Evolutionary conservation across 75 land plant species (phyloP).

Genomic region (Gnetum montanum): DNA sequence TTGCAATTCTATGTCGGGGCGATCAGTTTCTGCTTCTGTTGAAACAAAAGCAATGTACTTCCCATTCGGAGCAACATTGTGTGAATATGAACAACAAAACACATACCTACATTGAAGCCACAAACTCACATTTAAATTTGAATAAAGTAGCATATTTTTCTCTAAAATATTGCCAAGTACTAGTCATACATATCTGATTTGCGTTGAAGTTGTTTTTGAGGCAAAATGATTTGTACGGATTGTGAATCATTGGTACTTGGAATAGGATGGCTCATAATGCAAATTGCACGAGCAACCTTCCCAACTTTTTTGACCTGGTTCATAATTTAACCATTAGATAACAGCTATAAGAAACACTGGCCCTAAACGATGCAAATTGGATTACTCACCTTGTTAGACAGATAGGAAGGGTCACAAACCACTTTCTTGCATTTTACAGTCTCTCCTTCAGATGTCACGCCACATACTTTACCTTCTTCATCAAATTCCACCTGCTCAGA

Average conservation of each 20-base stretch:
- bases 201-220: constrained; percentile 83
- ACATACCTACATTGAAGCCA: constrained; percentile 46
- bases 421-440: constrained; percentile 44
- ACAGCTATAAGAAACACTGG: background rate
- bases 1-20: constrained; percentile 68
- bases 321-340: background rate
- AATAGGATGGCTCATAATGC: constrained; percentile 84
- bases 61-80: constrained; percentile 85
- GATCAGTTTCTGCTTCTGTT: constrained; percentile 67
- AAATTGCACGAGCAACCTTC: constrained; percentile 70
- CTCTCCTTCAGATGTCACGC: constrained; percentile 50
- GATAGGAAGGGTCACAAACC: constrained; percentile 49
- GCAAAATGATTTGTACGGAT: constrained; percentile 77
- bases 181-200: constrained; percentile 67
- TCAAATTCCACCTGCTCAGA: constrained; percentile 52
- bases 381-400: constrained; percentile 41
- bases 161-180: background rate
- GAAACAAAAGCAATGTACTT: constrained; percentile 87
- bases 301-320: constrained; percentile 61
- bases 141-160: background rate
- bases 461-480: constrained; percentile 42
- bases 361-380: too few relatives aligned
- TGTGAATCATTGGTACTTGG: constrained; percentile 73
- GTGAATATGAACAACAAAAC: constrained; percentile 81
- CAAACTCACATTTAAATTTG: background rate